Evolutionary conservation across 2,329 filamentous ascomycete species (phyloP).

Genomic region (Paraphoma sp.): DNA sequence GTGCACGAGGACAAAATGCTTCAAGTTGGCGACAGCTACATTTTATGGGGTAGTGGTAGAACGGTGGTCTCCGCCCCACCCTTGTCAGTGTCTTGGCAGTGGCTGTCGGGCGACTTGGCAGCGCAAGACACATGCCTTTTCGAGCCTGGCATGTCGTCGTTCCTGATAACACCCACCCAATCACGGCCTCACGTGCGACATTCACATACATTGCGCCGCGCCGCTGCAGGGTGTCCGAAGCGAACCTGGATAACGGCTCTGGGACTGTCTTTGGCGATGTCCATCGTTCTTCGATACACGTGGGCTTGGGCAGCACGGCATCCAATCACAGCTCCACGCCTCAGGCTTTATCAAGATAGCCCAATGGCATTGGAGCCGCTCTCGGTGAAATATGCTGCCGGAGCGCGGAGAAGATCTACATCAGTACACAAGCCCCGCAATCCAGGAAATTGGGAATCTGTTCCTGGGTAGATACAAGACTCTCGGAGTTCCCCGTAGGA

Average conservation of each 20-base stretch:
- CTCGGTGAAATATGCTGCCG: neutral
- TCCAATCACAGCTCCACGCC: neutral
- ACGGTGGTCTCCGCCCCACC: conserved; percentile 15
- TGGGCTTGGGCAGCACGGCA: conserved; percentile 8
- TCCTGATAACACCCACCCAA: conserved; percentile 36
- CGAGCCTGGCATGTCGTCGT: conserved; percentile 10
- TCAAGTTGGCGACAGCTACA: neutral
- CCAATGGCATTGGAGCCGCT: too few species aligned
- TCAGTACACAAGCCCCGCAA: neutral
- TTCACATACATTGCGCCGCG: conserved; percentile 9
- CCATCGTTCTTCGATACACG: conserved; percentile 6
- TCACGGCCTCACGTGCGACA: conserved; percentile 35
- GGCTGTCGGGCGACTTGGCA: conserved; percentile 29
- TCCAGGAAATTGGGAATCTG: too few species aligned
- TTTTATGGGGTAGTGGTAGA: conserved; percentile 22
- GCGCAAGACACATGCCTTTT: conserved; percentile 29
- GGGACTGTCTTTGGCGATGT: neutral
- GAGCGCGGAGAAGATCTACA: neutral
- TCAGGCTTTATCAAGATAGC: neutral
- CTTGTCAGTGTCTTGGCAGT: conserved; percentile 21
- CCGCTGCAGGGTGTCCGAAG: conserved; percentile 8
- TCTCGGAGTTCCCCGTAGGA: neutral
- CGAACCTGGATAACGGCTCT: conserved; percentile 22
- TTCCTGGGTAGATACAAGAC: neutral
- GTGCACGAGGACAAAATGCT: conserved; percentile 6